Base-by-base conservation (phyloP, 345 rosid genomes). In the Arabis alpina region DNA sequence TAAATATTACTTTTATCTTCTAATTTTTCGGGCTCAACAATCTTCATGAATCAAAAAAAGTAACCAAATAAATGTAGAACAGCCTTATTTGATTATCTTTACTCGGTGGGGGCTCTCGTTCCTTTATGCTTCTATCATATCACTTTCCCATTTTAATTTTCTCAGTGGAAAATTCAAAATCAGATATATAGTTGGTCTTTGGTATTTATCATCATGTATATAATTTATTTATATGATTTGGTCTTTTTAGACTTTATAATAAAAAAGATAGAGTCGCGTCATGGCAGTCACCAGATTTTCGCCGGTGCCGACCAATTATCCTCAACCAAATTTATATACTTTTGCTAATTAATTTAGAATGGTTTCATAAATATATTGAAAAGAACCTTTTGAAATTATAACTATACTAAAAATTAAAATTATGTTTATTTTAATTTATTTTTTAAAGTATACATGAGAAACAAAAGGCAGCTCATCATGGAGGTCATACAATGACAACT, bases 401-500 rank as follows among this genome's bases (percentile, higher is more conserved):
- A 19, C 23, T 19, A 19, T 19, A 19, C 23, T 19, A 19, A 19
- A 19, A 19, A 19, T 19, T 1, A 19, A 19, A 19, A 19, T 19
- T n/a, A 28, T 12, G 40, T 14, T n/a, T 45, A 10, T 15, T 61
- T 24, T 0, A n/a, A 6, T 4, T 7, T 1, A 8, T 13, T 5
- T 2, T 3, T 3, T 19, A 28, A 27, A 25, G 19, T 50, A 9
- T 14, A 30, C 3, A 63, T 54, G 34, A 72, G 53, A 41, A 54
- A 24, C 23, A 59, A 36, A 68, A 62, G 56, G 76, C 71, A 71
- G 54, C 70, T 72, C 76, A 72, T 63, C 23, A 54, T 27, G 70
- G 47, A 56, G 34, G 70, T n/a, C 11, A 63, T 34, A 72, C 66
- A 73, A 48, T 49, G 71, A 73, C 77, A 65, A 57, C 66, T 73